A percentile compares a stretch with the other conserved stretches of the same genome.
These are phyloP conservation scores for Ottelia alismoides DNA, from an alignment of 106 monocot species.

Conservation along the genomic window DNA sequence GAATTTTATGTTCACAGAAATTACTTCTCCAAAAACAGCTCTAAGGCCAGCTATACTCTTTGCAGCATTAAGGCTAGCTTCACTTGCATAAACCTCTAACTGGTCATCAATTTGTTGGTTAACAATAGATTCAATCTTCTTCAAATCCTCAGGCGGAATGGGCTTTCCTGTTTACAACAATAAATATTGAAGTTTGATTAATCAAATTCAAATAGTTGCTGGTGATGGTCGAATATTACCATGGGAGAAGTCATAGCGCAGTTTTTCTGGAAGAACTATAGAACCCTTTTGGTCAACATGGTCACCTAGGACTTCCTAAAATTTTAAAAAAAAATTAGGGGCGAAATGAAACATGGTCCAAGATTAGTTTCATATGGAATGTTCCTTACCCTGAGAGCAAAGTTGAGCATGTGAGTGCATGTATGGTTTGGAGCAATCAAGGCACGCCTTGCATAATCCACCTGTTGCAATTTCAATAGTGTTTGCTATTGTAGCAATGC, in stretches of 20 bases:
- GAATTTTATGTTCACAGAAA: not conserved
- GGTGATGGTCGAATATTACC: no score
- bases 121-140: conserved; percentile 88
- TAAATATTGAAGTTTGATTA: not conserved
- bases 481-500: no score
- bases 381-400: conserved; percentile 76
- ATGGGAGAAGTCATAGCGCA: conserved; percentile 95
- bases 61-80: conserved; percentile 53
- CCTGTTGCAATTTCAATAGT: conserved; percentile 36
- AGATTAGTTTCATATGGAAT: not conserved
- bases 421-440: conserved; percentile 97
- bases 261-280: conserved; percentile 96
- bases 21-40: conserved; percentile 96
- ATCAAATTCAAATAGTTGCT: no score
- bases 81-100: conserved; percentile 73
- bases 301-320: conserved; percentile 95
- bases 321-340: not conserved
- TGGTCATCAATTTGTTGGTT: conserved; percentile 85
- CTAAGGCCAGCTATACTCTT: conserved; percentile 59
- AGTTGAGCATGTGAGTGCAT: conserved; percentile 96
- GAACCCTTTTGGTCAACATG: conserved; percentile 99
- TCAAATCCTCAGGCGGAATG: conserved; percentile 66
- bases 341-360: not conserved
- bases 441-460: conserved; percentile 75
- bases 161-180: conserved; percentile 64